phyloP scores from a whole-genome alignment of 2,329 filamentous ascomycete genomes.

The Xylaria sp. region DNA sequence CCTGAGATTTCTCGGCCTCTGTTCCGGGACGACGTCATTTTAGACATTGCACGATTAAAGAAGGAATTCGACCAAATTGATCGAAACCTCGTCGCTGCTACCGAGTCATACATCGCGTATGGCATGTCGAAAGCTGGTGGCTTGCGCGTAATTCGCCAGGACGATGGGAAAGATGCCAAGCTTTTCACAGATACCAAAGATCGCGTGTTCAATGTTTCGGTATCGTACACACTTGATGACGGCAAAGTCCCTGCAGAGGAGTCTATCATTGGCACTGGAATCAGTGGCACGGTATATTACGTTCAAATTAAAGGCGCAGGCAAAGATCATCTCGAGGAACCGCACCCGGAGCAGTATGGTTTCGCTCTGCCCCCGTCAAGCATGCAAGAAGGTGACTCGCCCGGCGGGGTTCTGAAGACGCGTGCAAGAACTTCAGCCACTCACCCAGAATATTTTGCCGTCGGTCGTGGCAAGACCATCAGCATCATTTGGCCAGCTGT shows the following conservation, averaged over 20 bases:
- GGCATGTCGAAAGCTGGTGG: constrained; percentile 90
- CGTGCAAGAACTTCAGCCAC: constrained; percentile 83
- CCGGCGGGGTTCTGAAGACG: constrained; percentile 91
- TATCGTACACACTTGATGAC: constrained; percentile 63
- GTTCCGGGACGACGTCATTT: constrained; percentile 73
- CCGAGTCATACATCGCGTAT: constrained; percentile 87
- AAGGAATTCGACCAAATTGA: constrained; percentile 98
- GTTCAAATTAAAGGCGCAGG: constrained; percentile 70
- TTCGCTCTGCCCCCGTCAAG: constrained; percentile 85
- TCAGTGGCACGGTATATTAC: constrained; percentile 97
- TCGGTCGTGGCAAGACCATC: constrained; percentile 93
- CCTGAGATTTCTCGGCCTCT: constrained; percentile 50
- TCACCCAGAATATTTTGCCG: constrained; percentile 90
- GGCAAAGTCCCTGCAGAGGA: constrained; percentile 59
- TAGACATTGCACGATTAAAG: constrained; percentile 90
- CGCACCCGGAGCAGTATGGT: constrained; percentile 75
- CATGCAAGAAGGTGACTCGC: constrained; percentile 81
- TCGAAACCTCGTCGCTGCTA: constrained; percentile 84
- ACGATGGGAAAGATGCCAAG: constrained; percentile 85
- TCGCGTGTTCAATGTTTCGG: constrained; percentile 87
- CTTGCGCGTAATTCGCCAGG: constrained; percentile 87
- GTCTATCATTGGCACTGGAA: constrained; percentile 83
- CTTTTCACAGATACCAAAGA: constrained; percentile 89
- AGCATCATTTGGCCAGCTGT: constrained; percentile 73
- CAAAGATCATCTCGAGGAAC: constrained; percentile 73